Evolutionary conservation across 2,329 filamentous ascomycete genomes (phyloP).

Genomic region (Dendrostoma leiphaemia): DNA sequence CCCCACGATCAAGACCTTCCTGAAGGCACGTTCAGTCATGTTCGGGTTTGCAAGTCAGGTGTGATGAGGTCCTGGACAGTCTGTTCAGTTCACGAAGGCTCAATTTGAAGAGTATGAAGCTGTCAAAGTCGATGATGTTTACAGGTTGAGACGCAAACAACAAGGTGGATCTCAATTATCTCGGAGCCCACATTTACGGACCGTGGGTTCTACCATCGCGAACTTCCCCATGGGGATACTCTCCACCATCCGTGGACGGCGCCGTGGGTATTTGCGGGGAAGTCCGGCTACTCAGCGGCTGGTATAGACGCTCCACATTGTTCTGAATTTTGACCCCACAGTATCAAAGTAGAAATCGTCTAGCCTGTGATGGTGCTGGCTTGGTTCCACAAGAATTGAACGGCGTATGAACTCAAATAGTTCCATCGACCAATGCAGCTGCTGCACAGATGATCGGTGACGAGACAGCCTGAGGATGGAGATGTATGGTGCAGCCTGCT

Average conservation of each 20-base stretch:
- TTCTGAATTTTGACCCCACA: background rate
- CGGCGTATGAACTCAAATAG: too few species aligned
- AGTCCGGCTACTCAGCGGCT: too few species aligned
- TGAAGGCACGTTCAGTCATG: constrained; percentile 19
- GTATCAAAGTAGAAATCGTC: background rate
- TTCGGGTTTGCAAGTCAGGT: background rate
- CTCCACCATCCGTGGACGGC: too few species aligned
- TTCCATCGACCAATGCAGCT: too few species aligned
- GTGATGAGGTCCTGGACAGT: background rate
- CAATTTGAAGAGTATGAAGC: background rate
- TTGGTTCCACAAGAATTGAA: too few species aligned
- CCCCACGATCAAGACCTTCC: constrained; percentile 40
- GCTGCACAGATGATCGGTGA: too few species aligned
- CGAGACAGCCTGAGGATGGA: too few species aligned
- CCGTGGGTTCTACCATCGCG: background rate
- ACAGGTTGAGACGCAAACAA: background rate
- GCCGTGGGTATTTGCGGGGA: constrained; percentile 10
- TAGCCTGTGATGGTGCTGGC: too few species aligned
- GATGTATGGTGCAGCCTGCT: too few species aligned
- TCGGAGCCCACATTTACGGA: background rate
- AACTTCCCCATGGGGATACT: too few species aligned
- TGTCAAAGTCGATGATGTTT: background rate
- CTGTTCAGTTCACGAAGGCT: background rate
- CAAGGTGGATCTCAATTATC: background rate
- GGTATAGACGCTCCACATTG: too few species aligned